Evolutionary conservation across 768 basidiomycete species (phyloP).

Genomic region (Kwoniella newhampshirensis): DNA sequence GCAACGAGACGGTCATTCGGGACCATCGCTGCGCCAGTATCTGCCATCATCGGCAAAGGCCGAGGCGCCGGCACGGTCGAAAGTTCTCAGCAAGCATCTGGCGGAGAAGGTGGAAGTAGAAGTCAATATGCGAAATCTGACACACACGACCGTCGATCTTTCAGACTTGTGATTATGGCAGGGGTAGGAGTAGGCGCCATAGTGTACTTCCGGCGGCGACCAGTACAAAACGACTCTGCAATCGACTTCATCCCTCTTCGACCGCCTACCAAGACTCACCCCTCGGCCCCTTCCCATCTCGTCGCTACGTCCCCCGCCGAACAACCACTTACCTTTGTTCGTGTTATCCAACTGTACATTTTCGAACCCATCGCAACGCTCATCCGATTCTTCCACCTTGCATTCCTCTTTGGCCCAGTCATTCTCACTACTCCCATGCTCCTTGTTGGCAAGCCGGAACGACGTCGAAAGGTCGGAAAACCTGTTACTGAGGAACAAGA

Average conservation of each 20-base stretch:
- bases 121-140: not conserved
- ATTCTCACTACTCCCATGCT: conserved; percentile 81
- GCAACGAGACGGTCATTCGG: conserved; percentile 37
- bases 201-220: conserved; percentile 21
- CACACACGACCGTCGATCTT: not conserved
- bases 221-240: conserved; percentile 30
- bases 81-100: not conserved
- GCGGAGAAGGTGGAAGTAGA: not conserved
- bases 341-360: conserved; percentile 62
- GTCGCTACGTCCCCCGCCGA: conserved; percentile 65
- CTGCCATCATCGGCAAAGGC: conserved; percentile 31
- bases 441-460: conserved; percentile 57
- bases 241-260: conserved; percentile 9
- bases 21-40: conserved; percentile 34
- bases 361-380: conserved; percentile 85
- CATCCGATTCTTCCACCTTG: conserved; percentile 77
- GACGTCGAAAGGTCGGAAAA: conserved; percentile 57
- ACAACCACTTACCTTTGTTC: conserved; percentile 58
- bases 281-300: conserved; percentile 3
- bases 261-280: not conserved
- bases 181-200: conserved; percentile 34
- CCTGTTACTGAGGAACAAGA: conserved; percentile 63
- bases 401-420: conserved; percentile 81
- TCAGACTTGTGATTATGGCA: conserved; percentile 23
- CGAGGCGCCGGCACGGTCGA: conserved; percentile 15